phyloP scores from a whole-genome alignment of 352 stramenopile species.

The Thalassiosira livingstoniorum region DNA sequence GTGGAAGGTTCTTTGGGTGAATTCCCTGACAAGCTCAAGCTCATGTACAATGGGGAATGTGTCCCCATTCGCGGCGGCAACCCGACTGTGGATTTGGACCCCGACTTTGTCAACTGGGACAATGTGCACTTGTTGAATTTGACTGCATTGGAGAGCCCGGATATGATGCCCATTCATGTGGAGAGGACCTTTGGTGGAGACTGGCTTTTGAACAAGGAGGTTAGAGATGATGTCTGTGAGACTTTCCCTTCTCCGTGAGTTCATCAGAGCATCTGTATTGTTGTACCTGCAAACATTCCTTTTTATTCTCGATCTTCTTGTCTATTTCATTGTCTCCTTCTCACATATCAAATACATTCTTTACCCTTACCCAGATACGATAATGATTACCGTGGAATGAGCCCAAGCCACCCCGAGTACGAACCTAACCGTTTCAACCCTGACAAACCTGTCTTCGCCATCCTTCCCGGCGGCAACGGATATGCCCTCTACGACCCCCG shows the following conservation, averaged over 20 bases:
- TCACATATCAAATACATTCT: too few relatives aligned
- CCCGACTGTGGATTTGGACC: slow-evolving; percentile 42
- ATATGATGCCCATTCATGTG: slow-evolving; percentile 51
- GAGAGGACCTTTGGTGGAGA: slow-evolving; percentile 61
- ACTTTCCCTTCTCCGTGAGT: slow-evolving; percentile 60
- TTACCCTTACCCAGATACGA: too few relatives aligned
- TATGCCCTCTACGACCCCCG: slow-evolving; percentile 64
- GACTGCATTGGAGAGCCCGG: slow-evolving; percentile 18
- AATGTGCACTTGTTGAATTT: slow-evolving; percentile 58
- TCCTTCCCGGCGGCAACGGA: slow-evolving; percentile 40
- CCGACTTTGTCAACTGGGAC: slow-evolving; percentile 49
- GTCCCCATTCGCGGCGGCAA: slow-evolving; percentile 8
- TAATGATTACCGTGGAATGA: slow-evolving; percentile 64
- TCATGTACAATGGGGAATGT: slow-evolving; percentile 9
- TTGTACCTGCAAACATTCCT: too few relatives aligned
- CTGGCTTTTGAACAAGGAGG: slow-evolving; percentile 43
- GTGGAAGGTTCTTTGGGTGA: slow-evolving; percentile 43
- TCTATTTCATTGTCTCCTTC: too few relatives aligned
- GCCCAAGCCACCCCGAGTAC: slow-evolving; percentile 36
- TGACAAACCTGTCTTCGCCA: slow-evolving; percentile 63
- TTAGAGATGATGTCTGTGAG: slow-evolving; percentile 59
- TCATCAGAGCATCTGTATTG: too few relatives aligned
- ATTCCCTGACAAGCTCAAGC: neutral
- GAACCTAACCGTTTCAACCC: slow-evolving; percentile 51
- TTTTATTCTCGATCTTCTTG: too few relatives aligned